Percentiles rank a stretch among this genome's conserved stretches.
Evolutionary conservation across 1,284 basidiomycete genomes (phyloP).

Genomic region (Hypsizygus ulmarius): DNA sequence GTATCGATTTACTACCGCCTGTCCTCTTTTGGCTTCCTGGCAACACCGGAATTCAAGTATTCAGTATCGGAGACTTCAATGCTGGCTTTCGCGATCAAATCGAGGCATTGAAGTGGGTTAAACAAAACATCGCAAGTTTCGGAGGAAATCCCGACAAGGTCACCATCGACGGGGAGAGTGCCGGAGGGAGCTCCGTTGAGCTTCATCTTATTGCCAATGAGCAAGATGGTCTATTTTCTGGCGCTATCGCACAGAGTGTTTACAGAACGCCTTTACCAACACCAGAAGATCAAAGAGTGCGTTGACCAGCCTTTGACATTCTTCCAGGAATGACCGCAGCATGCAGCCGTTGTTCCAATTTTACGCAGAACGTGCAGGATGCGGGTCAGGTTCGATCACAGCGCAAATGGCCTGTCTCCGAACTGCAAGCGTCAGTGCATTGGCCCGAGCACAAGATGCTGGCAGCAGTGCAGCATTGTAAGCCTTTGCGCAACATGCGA

Average conservation of each 20-base stretch:
- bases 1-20: conserved; percentile 57
- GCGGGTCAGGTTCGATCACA: conserved; percentile 34
- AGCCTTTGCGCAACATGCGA: background rate
- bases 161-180: conserved; percentile 64
- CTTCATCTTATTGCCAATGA: conserved; percentile 51
- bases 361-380: conserved; percentile 47
- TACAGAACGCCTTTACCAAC: conserved; percentile 47
- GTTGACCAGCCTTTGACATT: conserved; percentile 11
- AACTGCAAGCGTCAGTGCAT: conserved; percentile 44
- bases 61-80: conserved; percentile 48
- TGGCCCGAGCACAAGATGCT: conserved; percentile 55
- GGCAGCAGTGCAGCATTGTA: conserved; percentile 31
- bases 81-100: conserved; percentile 62
- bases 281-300: conserved; percentile 48
- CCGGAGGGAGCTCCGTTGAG: conserved; percentile 54
- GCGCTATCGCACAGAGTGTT: conserved; percentile 60
- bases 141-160: conserved; percentile 57
- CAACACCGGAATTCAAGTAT: conserved; percentile 41
- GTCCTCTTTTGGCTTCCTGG: conserved; percentile 52
- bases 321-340: background rate
- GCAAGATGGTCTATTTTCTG: conserved; percentile 41
- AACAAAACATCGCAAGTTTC: conserved; percentile 56
- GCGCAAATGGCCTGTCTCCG: conserved; percentile 46
- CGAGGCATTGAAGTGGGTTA: conserved; percentile 61
- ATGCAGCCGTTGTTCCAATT: conserved; percentile 49